phyloP scores from a whole-genome alignment of 306 rosid genomes.

The Notholithocarpus densiflorus region DNA sequence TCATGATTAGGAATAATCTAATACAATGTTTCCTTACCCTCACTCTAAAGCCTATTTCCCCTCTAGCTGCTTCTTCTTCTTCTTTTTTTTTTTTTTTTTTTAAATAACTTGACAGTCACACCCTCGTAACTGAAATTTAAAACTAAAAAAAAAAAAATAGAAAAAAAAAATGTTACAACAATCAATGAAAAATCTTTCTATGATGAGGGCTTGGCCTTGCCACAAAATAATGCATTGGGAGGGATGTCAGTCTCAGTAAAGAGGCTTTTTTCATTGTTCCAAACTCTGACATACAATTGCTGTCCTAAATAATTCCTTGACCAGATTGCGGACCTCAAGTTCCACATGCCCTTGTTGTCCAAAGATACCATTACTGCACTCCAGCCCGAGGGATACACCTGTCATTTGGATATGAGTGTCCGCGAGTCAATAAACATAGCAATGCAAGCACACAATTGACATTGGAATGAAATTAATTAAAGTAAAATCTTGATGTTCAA shows the following conservation, averaged over 20 bases:
- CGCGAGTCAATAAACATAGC: background rate
- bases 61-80: no score
- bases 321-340: conserved; percentile 81
- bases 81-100: background rate
- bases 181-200: conserved; percentile 1
- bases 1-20: conserved; percentile 31
- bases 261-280: conserved; percentile 54
- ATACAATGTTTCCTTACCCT: conserved; percentile 18
- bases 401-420: background rate
- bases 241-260: conserved; percentile 65
- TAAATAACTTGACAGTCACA: conserved; percentile 45
- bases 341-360: conserved; percentile 97
- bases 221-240: conserved; percentile 56
- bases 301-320: conserved; percentile 64
- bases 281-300: conserved; percentile 66
- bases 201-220: conserved; percentile 50
- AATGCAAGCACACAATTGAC: background rate
- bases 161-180: conserved; percentile 13
- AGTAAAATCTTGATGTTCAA: background rate
- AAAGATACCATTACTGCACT: conserved; percentile 58
- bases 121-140: conserved; percentile 60
- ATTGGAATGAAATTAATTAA: background rate
- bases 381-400: conserved; percentile 85
- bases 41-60: background rate
- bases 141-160: conserved; percentile 7